Evolutionary conservation across 768 basidiomycete genomes (phyloP), one percentile per base, ranked within the genome.

Genomic region (Phanerochaete carnosa): DNA sequence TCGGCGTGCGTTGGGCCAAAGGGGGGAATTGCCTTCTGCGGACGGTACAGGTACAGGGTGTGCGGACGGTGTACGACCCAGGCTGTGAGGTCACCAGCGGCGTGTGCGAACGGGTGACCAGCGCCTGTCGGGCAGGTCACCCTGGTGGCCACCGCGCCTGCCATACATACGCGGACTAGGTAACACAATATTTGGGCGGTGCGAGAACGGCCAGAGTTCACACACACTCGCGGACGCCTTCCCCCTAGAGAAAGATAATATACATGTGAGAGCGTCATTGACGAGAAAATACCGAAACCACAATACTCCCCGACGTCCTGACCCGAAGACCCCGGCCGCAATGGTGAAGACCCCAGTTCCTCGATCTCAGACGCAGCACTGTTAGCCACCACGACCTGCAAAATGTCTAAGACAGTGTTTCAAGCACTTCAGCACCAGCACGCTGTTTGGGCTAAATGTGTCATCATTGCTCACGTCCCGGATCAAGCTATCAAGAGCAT

Each of bases 401-500:
- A 47, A 47, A 33, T 32, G 13, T 52, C 50, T 52, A 19, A 43
- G 11, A 23, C 22, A n/a, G 3, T 22, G 29, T 52, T 32, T 22
- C 29, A 32, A 16, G 51, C 11, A 19, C 16, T 52, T 33, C 29
- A 28, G 53, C 45, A n/a, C 46, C 25, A 61, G 60, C 60, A 61
- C 60, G 60, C 32, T 43, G 53, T 26, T 37, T 43, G 28, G 43
- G 30, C 22, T 43, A 61, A 61, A 46, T 13, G 30, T 61, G 43
- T 55, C 60, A 54, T 61, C 60, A 61, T 61, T 19, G 39, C 39
- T 9, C 11, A 19, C 39, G 39, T 43, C 39, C 39, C 39, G 8
- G 39, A 11, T 19, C 19, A 43, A 19, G 11, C n/a, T n/a, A n/a
- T n/a, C n/a, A n/a, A 43, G 39, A 11, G 16, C 39, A n/a, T 19